Percentiles rank a stretch among this genome's conserved stretches.
Conservation (phyloP, 2,329 filamentous ascomycete species). For the Ophiognomonia clavigignenti-juglandacearum region DNA sequence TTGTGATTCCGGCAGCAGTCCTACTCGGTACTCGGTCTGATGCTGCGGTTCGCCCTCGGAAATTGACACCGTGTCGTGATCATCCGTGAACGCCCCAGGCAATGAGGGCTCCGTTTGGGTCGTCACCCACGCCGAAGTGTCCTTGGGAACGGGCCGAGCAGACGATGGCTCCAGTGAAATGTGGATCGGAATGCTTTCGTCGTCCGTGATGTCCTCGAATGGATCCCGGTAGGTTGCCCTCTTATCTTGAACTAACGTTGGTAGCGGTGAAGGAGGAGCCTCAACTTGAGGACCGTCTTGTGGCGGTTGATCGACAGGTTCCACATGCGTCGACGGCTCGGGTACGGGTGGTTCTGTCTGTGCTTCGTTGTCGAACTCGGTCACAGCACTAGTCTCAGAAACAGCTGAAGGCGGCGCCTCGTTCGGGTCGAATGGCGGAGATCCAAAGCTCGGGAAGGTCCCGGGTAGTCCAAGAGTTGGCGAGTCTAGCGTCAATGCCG, state of each 20-base stretch:
- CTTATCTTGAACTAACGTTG: constrained; percentile 23
- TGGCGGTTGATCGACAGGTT: constrained; percentile 9
- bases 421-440: constrained; percentile 34
- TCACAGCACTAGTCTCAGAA: constrained; percentile 56
- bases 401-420: constrained; percentile 53
- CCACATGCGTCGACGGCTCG: constrained; percentile 18
- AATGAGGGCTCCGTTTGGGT: constrained; percentile 20
- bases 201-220: constrained; percentile 39
- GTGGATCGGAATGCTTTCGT: constrained; percentile 33
- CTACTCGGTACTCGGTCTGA: constrained; percentile 12
- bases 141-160: constrained; percentile 5
- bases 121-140: constrained; percentile 19
- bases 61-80: constrained; percentile 13
- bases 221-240: constrained; percentile 45
- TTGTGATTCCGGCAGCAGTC: constrained; percentile 9
- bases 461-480: constrained; percentile 64
- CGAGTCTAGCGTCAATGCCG: constrained; percentile 42
- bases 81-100: constrained; percentile 29
- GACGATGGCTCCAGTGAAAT: constrained; percentile 34
- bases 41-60: constrained; percentile 8
- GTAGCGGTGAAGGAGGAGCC: constrained; percentile 24
- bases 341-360: constrained; percentile 51
- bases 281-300: neutral
- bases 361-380: constrained; percentile 69
- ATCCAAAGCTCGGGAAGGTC: constrained; percentile 45